Base-by-base conservation (phyloP, 2,329 filamentous ascomycete genomes). In the Acrocalymma vagum region DNA sequence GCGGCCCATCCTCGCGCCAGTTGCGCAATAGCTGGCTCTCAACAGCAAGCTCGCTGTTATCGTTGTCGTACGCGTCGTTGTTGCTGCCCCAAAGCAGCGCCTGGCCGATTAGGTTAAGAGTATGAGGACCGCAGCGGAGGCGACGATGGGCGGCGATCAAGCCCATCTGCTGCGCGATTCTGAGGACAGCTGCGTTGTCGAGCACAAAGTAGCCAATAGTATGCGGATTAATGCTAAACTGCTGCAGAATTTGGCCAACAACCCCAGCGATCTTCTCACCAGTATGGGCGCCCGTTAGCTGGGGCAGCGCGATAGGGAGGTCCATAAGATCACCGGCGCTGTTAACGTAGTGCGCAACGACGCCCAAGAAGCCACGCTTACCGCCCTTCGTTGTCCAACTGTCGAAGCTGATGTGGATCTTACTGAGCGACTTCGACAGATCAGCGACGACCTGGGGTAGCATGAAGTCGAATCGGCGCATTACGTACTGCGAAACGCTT, bases 301-400 rank as follows among this genome's bases (percentile, higher is more conserved):
- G 23, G 1, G 37, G 37, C 24, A 45, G 24, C n/a, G 42, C 42
- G 18, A 45, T 42, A 37, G 32, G 42, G 7, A 45, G 13, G 14
- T 42, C 37, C 1, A 20, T n/a, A 25, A 45, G 9, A 1, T 24
- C 10, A 9, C 42, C 18, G 13, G 10, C 4, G 13, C 4, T 16
- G 22, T 30, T 23, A 16, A 33, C 28, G 18, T 41, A 42, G 28
- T 38, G 31, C 9, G 33, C 31, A 42, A 35, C 37, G 21, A 41
- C 11, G 6, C 42, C 23, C 9, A 38, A 7, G 18, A 32, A 45
- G 27, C 32, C 39, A 3, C 17, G 26, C n/a, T 38, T 38, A 4
- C 34, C 40, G 11, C 40, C 35, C 11, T 44, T 44, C 24, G 29
- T 44, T 6, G 40, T 38, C 34, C 28, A 29, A n/a, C n/a, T 31